Evolutionary conservation across 2,329 filamentous ascomycete genomes (phyloP).

Genomic region (Aspergillus novofumigatus): DNA sequence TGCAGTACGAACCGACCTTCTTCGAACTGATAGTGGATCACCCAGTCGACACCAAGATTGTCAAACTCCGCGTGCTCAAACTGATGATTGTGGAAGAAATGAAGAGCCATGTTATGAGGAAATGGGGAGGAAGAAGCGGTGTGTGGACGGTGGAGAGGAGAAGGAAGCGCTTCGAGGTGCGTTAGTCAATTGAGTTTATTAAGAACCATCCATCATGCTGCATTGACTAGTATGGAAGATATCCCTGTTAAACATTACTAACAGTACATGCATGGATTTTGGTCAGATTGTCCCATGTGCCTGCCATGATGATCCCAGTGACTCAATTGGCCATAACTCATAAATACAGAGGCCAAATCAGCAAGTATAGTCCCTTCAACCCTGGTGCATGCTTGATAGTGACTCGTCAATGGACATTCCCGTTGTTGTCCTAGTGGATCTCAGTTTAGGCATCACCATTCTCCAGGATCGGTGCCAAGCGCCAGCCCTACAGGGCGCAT

Average conservation of each 20-base stretch:
- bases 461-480: conserved; percentile 18
- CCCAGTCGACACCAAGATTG: conserved; percentile 79
- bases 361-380: neutral
- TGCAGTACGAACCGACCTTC: conserved; percentile 55
- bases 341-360: neutral
- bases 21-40: conserved; percentile 73
- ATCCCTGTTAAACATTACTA: neutral
- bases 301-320: neutral
- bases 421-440: neutral
- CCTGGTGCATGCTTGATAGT: neutral
- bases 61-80: conserved; percentile 32
- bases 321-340: neutral
- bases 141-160: neutral
- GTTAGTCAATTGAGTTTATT: neutral
- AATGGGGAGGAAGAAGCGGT: conserved; percentile 5
- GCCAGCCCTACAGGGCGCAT: conserved; percentile 29
- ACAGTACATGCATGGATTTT: neutral
- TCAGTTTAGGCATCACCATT: conserved; percentile 1
- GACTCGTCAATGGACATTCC: neutral
- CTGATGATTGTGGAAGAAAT: conserved; percentile 15
- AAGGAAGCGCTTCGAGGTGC: neutral
- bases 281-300: neutral
- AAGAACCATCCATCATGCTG: neutral
- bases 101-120: conserved; percentile 22
- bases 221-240: neutral